Evolutionary conservation across 768 basidiomycete genomes (phyloP), one percentile per base, ranked within the genome.

Genomic region (Suillus weaverae): DNA sequence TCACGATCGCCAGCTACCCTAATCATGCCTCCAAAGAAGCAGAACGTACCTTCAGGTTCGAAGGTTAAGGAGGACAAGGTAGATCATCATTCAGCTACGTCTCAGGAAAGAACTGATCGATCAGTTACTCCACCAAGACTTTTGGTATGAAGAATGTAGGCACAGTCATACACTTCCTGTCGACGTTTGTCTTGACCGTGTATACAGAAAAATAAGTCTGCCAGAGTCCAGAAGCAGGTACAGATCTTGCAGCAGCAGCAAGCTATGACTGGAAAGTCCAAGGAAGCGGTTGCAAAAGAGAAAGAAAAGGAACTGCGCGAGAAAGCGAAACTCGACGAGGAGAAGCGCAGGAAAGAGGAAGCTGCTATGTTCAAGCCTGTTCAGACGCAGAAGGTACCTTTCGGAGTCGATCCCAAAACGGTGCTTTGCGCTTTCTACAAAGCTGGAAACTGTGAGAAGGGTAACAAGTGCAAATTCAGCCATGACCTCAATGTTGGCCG

Each of bases 331-430:
- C 74, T 80, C 0, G 92, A 94, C 20, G 93, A 91, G 74, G 94
- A 92, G 78, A 92, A 94, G 74, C 84, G 88, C 60, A 84, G 80
- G 76, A 94, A 90, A 78, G 92, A 96, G 80, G 90, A 95, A 69
- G 91, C 92, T 3, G 90, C 88, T 30, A 77, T 97, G 68, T 82
- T 96, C 72, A 89, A 90, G 71, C 90, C 93, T 55, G 88, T 89
- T 59, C 89, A 92, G 73, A 72, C 80, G 60, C 94, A 95, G 81
- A 95, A 92, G 74, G 84, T 99, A 50, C 94, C 97, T 0, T 94
- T 97, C 64, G 97, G 97, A 30, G 94, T 95, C 54, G 96, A 99
- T 77, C 97, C 96, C 33, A 98, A 97, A 84, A 95, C 93, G 16
- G 81, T 99, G 39, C 81, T 99, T 39, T 99, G 97, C 75, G 89